Base-by-base conservation (phyloP, 805 yeast genomes). In the Ogataea paraovalis region DNA sequence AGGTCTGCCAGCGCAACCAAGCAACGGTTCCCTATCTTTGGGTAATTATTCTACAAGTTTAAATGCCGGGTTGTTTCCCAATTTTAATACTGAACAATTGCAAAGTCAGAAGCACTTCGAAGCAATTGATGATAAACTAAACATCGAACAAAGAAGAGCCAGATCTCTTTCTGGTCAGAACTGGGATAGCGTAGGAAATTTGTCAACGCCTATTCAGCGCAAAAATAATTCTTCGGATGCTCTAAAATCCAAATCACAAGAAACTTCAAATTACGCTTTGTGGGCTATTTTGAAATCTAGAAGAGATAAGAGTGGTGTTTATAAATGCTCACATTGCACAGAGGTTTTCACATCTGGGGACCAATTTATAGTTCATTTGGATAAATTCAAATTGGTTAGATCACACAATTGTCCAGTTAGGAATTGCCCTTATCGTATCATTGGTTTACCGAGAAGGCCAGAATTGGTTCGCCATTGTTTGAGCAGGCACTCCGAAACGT, bases 381-480 rank as follows among this genome's bases (percentile, higher is more conserved):
- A 78, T 55, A 65, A 66, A 39, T 62, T 48, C 47, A 58, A 68
- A 30, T 61, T 73, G 13, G 58, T 54, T 12, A 61, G 81, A 40
- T 67, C 66, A 13, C 70, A 61, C 58, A 74, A 73, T 43, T 78
- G 82, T 49, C 77, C 76, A 1, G 67, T 71, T 44, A 54, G 59
- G 18, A 64, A 67, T 18, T 77, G 82, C 54, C 75, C 76, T 2
- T 78, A 79, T 75, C 69, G 70, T 32, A 64, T 74, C 3, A 56
- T 77, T 14, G 82, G 82, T 0, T 58, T 78, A 23, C 75, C 78
- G 10, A 68, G 79, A 36, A 58, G 71, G 30, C 73, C 75, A 2
- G 82, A 77, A 52, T 65, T 77, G 30, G 66, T 72, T 51, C 66
- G 83, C 52, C 82, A 78, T 49, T 72, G 78, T 55, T 68, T 73